Evolutionary conservation across 805 yeast genomes (phyloP).

Genomic region (Kodamaea restingae): DNA sequence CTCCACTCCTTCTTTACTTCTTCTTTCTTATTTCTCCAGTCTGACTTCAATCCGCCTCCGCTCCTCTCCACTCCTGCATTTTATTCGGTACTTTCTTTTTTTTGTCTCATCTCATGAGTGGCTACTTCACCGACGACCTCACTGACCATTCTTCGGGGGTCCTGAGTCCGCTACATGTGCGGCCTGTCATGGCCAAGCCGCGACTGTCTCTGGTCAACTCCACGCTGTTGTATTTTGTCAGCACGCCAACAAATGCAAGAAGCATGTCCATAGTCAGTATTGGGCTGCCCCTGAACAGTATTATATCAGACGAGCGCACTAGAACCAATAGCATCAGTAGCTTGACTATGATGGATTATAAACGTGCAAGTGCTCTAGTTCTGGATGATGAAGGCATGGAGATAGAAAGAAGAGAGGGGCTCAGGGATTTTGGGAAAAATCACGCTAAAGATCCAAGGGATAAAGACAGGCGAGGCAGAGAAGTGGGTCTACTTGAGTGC

Average conservation of each 20-base stretch:
- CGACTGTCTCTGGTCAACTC: constrained; percentile 32
- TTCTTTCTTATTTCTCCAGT: too few relatives aligned
- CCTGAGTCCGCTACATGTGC: constrained; percentile 13
- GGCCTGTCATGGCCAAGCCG: constrained; percentile 19
- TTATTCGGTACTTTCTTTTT: neutral
- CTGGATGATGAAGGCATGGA: constrained; percentile 32
- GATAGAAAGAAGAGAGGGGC: neutral
- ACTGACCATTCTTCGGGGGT: constrained; percentile 12
- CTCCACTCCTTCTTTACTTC: too few relatives aligned
- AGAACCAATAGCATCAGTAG: constrained; percentile 33
- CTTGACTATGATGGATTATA: constrained; percentile 11
- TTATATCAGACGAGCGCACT: constrained; percentile 37
- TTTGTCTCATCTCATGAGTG: constrained; percentile 8
- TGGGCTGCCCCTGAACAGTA: constrained; percentile 41
- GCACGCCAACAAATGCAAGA: constrained; percentile 21
- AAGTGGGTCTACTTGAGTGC: too few relatives aligned
- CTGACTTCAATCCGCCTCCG: too few relatives aligned
- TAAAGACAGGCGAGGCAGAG: neutral
- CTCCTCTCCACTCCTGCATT: too few relatives aligned
- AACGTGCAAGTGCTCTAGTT: constrained; percentile 20
- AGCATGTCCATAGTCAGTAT: constrained; percentile 34
- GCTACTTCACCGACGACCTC: constrained; percentile 13
- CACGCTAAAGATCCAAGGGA: neutral
- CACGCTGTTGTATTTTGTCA: constrained; percentile 6
- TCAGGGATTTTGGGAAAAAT: neutral